A percentile compares a stretch with the other conserved stretches of the same genome.
These are phyloP conservation scores for Poa annua DNA, from an alignment of 176 grass and related monocot genomes.

Conservation along the genomic window DNA sequence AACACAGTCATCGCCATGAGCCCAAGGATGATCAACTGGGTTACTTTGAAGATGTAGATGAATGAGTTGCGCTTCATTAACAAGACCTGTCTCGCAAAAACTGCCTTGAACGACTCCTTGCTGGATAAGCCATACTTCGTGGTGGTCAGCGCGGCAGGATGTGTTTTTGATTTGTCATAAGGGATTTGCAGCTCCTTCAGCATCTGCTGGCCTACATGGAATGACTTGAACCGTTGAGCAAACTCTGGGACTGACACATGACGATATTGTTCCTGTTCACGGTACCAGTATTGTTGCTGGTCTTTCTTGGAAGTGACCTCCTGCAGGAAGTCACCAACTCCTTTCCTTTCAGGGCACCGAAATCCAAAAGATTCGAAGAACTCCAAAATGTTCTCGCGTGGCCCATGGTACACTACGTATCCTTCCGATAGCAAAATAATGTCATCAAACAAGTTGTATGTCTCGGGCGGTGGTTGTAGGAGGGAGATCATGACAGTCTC, in stretches of 20 bases:
- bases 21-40: conserved; percentile 51
- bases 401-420: conserved; percentile 67
- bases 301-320: conserved; percentile 72
- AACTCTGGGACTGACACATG: conserved; percentile 50
- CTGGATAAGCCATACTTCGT: conserved; percentile 42
- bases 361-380: conserved; percentile 63
- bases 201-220: conserved; percentile 48
- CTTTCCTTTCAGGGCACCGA: conserved; percentile 65
- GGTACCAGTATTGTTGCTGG: conserved; percentile 62
- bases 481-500: conserved; percentile 67
- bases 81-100: conserved; percentile 45
- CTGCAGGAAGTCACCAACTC: conserved; percentile 66
- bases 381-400: conserved; percentile 55
- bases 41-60: conserved; percentile 57
- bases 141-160: conserved; percentile 48
- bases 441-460: conserved; percentile 71
- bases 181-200: conserved; percentile 45
- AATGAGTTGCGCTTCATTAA: conserved; percentile 64
- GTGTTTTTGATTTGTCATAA: conserved; percentile 35
- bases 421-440: conserved; percentile 68
- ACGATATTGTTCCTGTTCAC: conserved; percentile 31
- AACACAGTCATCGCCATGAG: conserved; percentile 58
- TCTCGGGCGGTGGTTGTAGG: conserved; percentile 74
- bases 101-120: conserved; percentile 51
- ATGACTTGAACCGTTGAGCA: conserved; percentile 46